Percentiles rank a stretch among this genome's conserved stretches.
phyloP scores from a whole-genome alignment of 192 early-diverging fungal genomes.

The Geranomyces michiganensis region DNA sequence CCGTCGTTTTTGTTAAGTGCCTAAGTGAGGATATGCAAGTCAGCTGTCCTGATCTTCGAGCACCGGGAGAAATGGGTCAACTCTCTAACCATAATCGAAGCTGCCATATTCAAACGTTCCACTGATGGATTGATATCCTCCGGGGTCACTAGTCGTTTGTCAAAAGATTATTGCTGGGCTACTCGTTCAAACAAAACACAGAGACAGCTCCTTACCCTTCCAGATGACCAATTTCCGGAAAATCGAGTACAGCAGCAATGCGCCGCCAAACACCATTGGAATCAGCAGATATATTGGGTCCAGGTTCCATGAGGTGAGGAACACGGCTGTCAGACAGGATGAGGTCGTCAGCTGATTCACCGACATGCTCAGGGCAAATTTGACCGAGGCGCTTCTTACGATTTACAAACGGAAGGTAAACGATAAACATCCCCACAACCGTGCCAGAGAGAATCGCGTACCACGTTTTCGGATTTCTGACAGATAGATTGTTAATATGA shows the following conservation, averaged over 20 bases:
- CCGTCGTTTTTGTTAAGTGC: background rate
- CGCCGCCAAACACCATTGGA: constrained; percentile 72
- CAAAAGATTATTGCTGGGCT: too few species aligned
- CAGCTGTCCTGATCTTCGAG: background rate
- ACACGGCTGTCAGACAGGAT: constrained; percentile 54
- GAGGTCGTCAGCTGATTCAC: background rate
- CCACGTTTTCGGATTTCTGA: constrained; percentile 43
- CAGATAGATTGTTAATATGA: background rate
- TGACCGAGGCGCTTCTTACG: constrained; percentile 30
- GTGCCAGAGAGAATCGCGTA: constrained; percentile 61
- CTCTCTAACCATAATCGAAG: background rate
- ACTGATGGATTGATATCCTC: constrained; percentile 18
- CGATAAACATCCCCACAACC: constrained; percentile 47
- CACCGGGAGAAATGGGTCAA: background rate
- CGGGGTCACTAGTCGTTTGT: constrained; percentile 9
- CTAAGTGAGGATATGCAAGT: background rate
- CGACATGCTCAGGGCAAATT: background rate
- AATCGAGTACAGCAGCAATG: constrained; percentile 42
- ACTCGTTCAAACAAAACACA: background rate
- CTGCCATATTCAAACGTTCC: constrained; percentile 20
- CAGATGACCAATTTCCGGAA: constrained; percentile 27
- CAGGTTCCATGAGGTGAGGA: constrained; percentile 71
- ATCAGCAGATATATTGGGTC: constrained; percentile 80
- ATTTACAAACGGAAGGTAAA: constrained; percentile 55
- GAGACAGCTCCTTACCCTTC: constrained; percentile 9